These are phyloP conservation scores for Achaetomiella virescens DNA, from an alignment of 495 filamentous ascomycete genomes.

Conservation along the genomic window DNA sequence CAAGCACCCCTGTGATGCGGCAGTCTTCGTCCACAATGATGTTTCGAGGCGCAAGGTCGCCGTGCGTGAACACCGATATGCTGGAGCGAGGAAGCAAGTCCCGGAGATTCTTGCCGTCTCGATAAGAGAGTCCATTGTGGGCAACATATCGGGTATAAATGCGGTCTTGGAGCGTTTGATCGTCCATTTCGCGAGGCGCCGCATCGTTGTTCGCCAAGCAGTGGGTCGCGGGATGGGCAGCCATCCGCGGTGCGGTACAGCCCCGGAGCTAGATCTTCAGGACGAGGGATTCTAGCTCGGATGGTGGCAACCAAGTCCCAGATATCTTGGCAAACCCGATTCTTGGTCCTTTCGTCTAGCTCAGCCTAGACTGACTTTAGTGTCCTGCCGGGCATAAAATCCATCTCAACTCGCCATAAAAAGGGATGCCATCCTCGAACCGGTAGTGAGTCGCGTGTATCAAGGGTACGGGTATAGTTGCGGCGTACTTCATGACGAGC, in stretches of 20 bases:
- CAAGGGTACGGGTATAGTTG: no score
- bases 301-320: constrained; percentile 11
- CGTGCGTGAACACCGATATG: constrained; percentile 29
- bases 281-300: no score
- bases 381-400: no score
- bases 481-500: no score
- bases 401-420: no score
- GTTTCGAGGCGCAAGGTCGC: constrained; percentile 31
- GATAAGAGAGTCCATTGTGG: constrained; percentile 26
- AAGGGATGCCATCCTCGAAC: no score
- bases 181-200: constrained; percentile 11
- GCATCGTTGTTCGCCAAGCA: constrained; percentile 17
- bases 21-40: constrained; percentile 36
- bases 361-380: no score
- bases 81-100: constrained; percentile 31
- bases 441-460: no score
- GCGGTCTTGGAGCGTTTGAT: constrained; percentile 29
- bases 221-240: background rate
- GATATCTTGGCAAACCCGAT: no score
- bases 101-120: constrained; percentile 20
- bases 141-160: constrained; percentile 37
- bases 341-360: no score
- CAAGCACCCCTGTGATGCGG: constrained; percentile 36
- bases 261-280: no score
- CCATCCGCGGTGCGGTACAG: background rate